Base-by-base conservation (phyloP, 306 rosid species). In the Luffa acutangula region DNA sequence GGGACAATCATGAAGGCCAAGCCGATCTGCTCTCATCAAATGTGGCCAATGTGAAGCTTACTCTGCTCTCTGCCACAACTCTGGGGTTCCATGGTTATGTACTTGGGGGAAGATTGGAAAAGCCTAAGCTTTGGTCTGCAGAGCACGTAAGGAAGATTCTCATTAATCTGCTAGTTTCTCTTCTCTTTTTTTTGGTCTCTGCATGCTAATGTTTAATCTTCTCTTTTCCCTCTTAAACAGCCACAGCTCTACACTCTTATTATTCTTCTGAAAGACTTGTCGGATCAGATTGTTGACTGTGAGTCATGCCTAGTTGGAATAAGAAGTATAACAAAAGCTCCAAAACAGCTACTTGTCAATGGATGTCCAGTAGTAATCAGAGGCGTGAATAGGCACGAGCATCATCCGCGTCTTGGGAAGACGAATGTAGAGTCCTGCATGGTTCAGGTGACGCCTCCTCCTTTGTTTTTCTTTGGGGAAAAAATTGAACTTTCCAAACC, bases 351-450 rank as follows among this genome's bases (percentile, higher is more conserved):
- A 42, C 97, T 95, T 42, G 93, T 95, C 79, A 95, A 95, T 80
- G 98, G 98, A 45, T 87, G 84, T 46, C 91, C 98, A 20, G 79
- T 95, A 60, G 86, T 91, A 77, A 92, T 95, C 71, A 87, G 92
- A 82, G 98, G 98, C 33, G 97, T 92, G 81, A 95, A 95, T 87
- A 91, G 98, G 88, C 98, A 95, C 70, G 97, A 95, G 78, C 98
- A 95, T 82, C 97, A 95, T 88, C 98, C 98, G 49, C 92, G 89
- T 43, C 81, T 95, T 67, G 98, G 98, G 82, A 95, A 95, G 91
- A 91, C 96, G 66, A 95, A 87, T 86, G 86, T 95, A 66, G 98
- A 95, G 82, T 85, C 98, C 73, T 95, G 98, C 88, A 95, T 95
- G 98, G 75, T 92, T 80, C 89, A 91, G 96, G 97, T 94, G 83